phyloP scores from a whole-genome alignment of 2,329 filamentous ascomycete species.

The Rasamsonia emersonii region DNA sequence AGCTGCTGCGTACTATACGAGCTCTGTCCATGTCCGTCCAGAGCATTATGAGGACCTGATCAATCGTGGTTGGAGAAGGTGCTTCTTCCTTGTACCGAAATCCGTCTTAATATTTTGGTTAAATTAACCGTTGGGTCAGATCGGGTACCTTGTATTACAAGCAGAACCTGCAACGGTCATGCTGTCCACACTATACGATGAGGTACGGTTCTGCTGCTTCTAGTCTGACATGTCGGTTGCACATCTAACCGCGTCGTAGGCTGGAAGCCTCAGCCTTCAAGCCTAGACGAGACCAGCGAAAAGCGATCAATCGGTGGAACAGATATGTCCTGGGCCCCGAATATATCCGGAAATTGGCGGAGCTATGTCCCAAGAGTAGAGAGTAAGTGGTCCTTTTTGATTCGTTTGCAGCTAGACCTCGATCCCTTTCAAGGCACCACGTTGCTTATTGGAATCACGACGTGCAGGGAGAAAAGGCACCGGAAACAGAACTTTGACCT shows the following conservation, averaged over 20 bases:
- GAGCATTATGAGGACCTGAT: slow-evolving; percentile 41
- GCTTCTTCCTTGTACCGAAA: too few relatives aligned
- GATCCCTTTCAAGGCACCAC: too few relatives aligned
- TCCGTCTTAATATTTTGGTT: slow-evolving; percentile 3
- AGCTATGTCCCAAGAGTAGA: slow-evolving; percentile 36
- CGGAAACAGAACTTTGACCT: slow-evolving; percentile 38
- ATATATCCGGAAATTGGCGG: slow-evolving; percentile 38
- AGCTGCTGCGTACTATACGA: slow-evolving; percentile 41
- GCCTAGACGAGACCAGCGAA: slow-evolving; percentile 38
- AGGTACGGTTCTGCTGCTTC: slow-evolving; percentile 21
- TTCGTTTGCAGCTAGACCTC: background rate
- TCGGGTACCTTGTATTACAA: slow-evolving; percentile 44
- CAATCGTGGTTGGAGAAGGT: slow-evolving; percentile 43
- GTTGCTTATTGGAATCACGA: too few relatives aligned
- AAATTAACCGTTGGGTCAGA: slow-evolving; percentile 16
- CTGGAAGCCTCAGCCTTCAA: slow-evolving; percentile 36
- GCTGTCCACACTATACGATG: slow-evolving; percentile 72
- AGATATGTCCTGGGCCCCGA: slow-evolving; percentile 39
- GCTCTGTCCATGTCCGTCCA: slow-evolving; percentile 34
- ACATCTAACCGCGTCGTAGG: slow-evolving; percentile 14
- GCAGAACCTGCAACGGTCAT: slow-evolving; percentile 60
- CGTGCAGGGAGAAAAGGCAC: slow-evolving; percentile 34
- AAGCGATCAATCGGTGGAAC: slow-evolving; percentile 42
- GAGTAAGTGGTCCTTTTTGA: slow-evolving; percentile 25
- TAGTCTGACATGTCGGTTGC: slow-evolving; percentile 1